Conservation (phyloP, 2,329 filamentous ascomycete genomes). For the Hymenoscyphus fructigenus region DNA sequence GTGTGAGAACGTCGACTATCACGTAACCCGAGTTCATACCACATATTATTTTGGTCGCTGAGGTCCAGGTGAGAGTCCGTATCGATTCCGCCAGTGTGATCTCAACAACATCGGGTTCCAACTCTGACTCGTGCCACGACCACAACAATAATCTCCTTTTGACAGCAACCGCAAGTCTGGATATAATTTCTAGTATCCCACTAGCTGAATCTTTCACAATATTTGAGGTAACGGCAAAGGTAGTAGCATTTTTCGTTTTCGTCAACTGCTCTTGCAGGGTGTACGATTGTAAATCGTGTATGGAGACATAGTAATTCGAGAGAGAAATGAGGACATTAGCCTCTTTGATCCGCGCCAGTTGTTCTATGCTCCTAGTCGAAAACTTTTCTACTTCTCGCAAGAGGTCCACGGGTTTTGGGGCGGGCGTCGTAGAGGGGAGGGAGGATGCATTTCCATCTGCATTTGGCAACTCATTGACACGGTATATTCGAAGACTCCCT, state of each 20-base stretch:
- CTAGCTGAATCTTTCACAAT: conserved; percentile 87
- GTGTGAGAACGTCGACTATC: conserved; percentile 78
- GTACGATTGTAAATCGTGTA: conserved; percentile 87
- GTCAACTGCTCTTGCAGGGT: conserved; percentile 74
- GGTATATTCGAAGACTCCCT: conserved; percentile 85
- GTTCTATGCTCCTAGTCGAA: conserved; percentile 83
- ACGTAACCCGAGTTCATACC: conserved; percentile 92
- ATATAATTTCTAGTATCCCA: conserved; percentile 89
- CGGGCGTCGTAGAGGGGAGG: conserved; percentile 31
- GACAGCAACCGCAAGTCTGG: conserved; percentile 84
- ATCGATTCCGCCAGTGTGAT: conserved; percentile 79
- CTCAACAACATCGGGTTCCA: conserved; percentile 71
- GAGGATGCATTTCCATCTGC: conserved; percentile 28
- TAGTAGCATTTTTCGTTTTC: conserved; percentile 82
- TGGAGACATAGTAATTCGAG: conserved; percentile 83
- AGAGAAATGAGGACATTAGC: conserved; percentile 87
- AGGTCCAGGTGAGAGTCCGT: conserved; percentile 88
- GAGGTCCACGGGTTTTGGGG: conserved; percentile 69
- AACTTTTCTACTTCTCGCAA: conserved; percentile 93
- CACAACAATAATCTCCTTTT: conserved; percentile 88
- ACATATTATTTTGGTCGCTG: conserved; percentile 79
- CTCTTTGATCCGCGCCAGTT: conserved; percentile 94
- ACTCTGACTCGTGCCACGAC: conserved; percentile 95
- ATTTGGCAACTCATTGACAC: conserved; percentile 67
- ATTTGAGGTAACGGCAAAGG: conserved; percentile 92